Evolutionary conservation across 1,284 basidiomycete species (phyloP), one percentile per base, ranked within the genome.

Genomic region (Moesziomyces sp.): DNA sequence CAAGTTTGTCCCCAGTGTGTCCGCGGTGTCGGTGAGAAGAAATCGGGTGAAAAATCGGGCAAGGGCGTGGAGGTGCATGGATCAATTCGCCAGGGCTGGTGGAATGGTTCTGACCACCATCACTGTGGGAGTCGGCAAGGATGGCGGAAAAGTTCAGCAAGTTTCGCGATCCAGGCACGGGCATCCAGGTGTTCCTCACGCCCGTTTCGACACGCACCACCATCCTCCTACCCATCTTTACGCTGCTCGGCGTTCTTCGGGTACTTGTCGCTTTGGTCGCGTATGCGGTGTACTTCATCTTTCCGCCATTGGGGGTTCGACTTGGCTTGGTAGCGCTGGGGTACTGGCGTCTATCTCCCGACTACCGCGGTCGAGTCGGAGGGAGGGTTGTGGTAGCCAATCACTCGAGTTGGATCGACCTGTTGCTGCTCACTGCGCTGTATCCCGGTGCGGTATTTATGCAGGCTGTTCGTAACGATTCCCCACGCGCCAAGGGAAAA

Each of bases 321-420:
- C 19, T 56, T 7, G 58, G 64, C 5, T 21, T 75, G 10, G 49
- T 35, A 3, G 5, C 33, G n/a, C n/a, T 70, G 0, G 65, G 65
- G 11, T 61, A 67, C 38, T 23, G 50, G 2, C 28, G 28, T 5
- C 30, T 68, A 8, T 11, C 30, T 30, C 30, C 24, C 0, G 24
- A 11, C 14, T 1, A 47, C 60, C 4, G 64, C 57, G 5, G 48
- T 23, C 74, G 62, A 0, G 21, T 44, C 10, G 68, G 63, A 24
- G 78, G 79, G 11, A 80, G 81, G 58, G 3, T 83, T 21, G 74
- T 84, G 46, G 19, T 84, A 26, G 48, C 76, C 7, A 84, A 84
- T 42, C 76, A 74, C n/a, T 76, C 77, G 0, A 76, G 71, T 11
- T 80, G 72, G 67, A 48, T 83, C 38, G 83, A 84, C 19, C 46